Evolutionary conservation across 1,284 basidiomycete species (phyloP), one percentile per base, ranked within the genome.

Genomic region (Pholiota adiposa): DNA sequence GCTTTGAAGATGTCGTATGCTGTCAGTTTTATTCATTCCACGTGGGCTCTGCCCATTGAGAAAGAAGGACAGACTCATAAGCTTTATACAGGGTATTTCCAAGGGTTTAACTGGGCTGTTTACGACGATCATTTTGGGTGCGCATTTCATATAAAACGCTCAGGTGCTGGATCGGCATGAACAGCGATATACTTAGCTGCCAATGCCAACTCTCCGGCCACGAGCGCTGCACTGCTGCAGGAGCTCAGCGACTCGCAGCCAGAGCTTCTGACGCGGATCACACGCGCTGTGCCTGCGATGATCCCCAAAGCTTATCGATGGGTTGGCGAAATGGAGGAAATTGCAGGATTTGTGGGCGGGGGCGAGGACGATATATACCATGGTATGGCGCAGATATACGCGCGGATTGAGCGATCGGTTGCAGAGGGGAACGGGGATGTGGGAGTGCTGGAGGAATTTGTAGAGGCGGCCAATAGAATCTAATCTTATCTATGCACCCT

Each of bases 1-100:
- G 84, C 84, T 4, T 67, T 87, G 61, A 87, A 87, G 70, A 86
- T 87, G 85, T 83, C 83, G 16, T 85, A 87, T 68, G 83, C 83
- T 56, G 85, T 87, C 59, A 70, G 80, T 71, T 23, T 46, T 51
- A 43, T 58, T 51, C 12, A 23, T 46, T 46, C 19, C 46, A 27
- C 54, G 41, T 46, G 41, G 36, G 21, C 14, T 34, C 12, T 41
- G 54, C 46, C 27, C 51, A 29, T 25, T 29, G 9, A 49, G 36
- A 58, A 48, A 6, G 46, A 27, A 29, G 16, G 36, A 14, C 19
- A 43, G 46, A 44, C 51, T 64, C 25, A 60, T 54, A 57, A 18
- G 63, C 51, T 49, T 55, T 62, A 27, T 53, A 19, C 65, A 85
- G 83, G 84, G 83, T 4, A 83, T 87, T 40, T 72, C 74, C 43